Evolutionary conservation across 257 asterid species (phyloP).

Genomic region (Ocimum tenuiflorum): DNA sequence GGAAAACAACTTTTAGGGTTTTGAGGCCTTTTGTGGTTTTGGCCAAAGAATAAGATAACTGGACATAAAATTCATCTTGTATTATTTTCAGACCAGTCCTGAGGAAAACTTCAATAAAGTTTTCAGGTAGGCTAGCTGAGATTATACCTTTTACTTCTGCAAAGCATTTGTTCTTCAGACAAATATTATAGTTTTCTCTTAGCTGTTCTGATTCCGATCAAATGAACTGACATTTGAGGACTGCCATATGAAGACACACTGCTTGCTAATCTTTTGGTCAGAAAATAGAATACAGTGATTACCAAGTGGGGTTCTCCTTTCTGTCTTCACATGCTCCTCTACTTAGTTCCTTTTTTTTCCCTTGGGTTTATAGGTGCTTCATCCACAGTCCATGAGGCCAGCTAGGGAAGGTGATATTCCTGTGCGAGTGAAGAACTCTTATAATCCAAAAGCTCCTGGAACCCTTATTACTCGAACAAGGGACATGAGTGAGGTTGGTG

Average conservation of each 20-base stretch:
- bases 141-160: not conserved
- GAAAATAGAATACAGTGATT: not conserved
- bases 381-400: conserved; percentile 96
- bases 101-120: not conserved
- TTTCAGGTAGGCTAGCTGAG: not conserved
- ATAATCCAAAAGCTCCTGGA: conserved; percentile 88
- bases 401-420: conserved; percentile 94
- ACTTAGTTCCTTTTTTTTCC: conserved; percentile 20
- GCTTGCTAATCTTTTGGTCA: conserved; percentile 11
- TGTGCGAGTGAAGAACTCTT: conserved; percentile 86
- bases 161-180: not conserved
- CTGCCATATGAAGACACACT: not conserved
- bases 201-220: not conserved
- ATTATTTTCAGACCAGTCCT: not conserved
- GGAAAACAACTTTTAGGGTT: not conserved
- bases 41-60: not conserved
- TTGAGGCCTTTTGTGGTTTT: not conserved
- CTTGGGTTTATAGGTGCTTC: conserved; percentile 57
- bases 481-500: conserved; percentile 72
- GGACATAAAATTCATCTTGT: not conserved
- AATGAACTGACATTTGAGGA: not conserved
- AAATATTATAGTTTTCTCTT: not conserved
- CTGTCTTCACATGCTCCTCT: not conserved
- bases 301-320: not conserved
- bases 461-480: conserved; percentile 70